Base-by-base conservation (phyloP, 306 rosid species). In the Lathyrus aphaca region DNA sequence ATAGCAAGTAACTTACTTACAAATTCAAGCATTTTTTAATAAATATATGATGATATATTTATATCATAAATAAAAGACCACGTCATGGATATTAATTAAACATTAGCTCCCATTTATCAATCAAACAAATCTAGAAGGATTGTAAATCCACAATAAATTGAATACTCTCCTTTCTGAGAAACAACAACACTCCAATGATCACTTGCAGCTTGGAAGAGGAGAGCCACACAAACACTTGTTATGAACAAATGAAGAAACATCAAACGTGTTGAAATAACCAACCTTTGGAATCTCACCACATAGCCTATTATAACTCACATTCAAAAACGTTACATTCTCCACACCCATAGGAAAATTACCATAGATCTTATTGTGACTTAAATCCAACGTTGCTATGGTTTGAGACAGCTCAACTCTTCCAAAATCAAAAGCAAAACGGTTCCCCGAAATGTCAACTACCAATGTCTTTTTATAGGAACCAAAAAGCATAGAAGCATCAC, bases 171-270 rank as follows among this genome's bases (percentile, higher is more conserved):
- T n/a, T n/a, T n/a, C n/a, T n/a, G n/a, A n/a, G n/a, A n/a, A n/a
- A n/a, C n/a, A n/a, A n/a, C n/a, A n/a, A n/a, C n/a, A n/a, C n/a
- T n/a, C n/a, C n/a, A 6, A 32, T 32, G 38, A 32, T 32, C 9
- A 35, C 10, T 35, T 35, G 39, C 39, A 35, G 2, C 0, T 35
- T 7, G 39, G 39, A 35, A 35, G 39, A 35, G 92, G 87, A n/a
- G 87, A 45, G 3, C 92, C 87, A 13, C 89, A 87, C 75, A 87
- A 79, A 43, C 92, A 87, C 39, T 66, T 58, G 57, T 84, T 87
- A 63, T 82, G 87, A 18, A 57, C 2, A 6, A 57, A 30, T 0
- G 74, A 9, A 0, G 32, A 51, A n/a, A 14, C 2, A 27, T 77
- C 84, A 45, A 44, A 44, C 5, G 21, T 64, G 14, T 73, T 81